Evolutionary conservation across 306 rosid genomes (phyloP).

Genomic region (Cicer chorassanicum): DNA sequence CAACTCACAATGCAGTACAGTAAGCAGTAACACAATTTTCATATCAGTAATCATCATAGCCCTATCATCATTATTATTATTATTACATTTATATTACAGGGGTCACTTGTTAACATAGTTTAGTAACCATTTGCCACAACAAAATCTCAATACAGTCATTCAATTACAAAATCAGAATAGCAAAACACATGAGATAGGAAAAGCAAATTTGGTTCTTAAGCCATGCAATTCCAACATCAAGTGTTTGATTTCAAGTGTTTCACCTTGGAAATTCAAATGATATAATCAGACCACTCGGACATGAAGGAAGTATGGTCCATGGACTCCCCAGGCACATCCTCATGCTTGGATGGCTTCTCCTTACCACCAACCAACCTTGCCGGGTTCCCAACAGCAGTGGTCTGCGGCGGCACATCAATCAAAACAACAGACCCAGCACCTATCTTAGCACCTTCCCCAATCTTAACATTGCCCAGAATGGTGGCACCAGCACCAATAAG

Average conservation of each 20-base stretch:
- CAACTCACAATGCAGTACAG: neutral
- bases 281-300: constrained; percentile 93
- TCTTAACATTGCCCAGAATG: constrained; percentile 77
- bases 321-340: constrained; percentile 93
- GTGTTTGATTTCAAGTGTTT: constrained; percentile 3
- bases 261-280: constrained; percentile 49
- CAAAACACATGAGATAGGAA: constrained; percentile 13
- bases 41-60: neutral
- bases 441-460: constrained; percentile 90
- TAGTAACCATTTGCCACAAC: constrained; percentile 4
- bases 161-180: neutral
- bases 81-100: constrained; percentile 30
- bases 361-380: constrained; percentile 94
- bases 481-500: constrained; percentile 97
- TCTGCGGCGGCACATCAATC: constrained; percentile 77
- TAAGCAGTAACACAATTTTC: neutral
- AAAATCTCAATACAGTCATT: constrained; percentile 7
- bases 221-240: constrained; percentile 16
- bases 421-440: constrained; percentile 95
- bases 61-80: neutral
- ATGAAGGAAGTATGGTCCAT: constrained; percentile 97
- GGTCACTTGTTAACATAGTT: neutral
- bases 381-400: constrained; percentile 84
- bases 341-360: constrained; percentile 72
- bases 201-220: neutral